Evolutionary conservation across 441 rosid species (phyloP), one percentile per base, ranked within the genome.

Genomic region (Manihot esculenta): DNA sequence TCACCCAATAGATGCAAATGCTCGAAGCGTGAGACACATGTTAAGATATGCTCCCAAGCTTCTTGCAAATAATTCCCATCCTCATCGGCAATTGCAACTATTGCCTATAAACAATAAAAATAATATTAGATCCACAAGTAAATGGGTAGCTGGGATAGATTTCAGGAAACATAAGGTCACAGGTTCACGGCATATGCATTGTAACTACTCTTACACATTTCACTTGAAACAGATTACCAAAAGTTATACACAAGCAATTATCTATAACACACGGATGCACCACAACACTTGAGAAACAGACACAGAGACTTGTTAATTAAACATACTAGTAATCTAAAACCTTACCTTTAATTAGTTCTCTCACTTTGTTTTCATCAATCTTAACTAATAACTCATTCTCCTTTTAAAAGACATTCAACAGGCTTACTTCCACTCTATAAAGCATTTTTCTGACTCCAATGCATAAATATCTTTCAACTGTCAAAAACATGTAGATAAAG

Each of bases 41-140:
- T 94, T 84, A 96, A 87, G 71, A 96, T 84, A 85, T 96, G 99
- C 81, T 96, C 99, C 99, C 99, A 96, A 64, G 99, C 99, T 78
- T 96, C 99, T 87, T 92, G 98, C 80, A 96, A 84, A 80, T 89
- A 96, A 80, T 94, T 96, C 17, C 99, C 99, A 82, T 96, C 99
- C 84, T 94, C 99, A 72, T 92, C 95, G 71, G 99, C 99, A 83
- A 96, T 88, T 49, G 89, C 82, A 72, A 96, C 89, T 79, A 96
- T 84, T 72, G 96, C 97, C 99, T 96, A 75, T 24, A 51, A 77
- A 77, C 33, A 80, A 70, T 35, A 53, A 55, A 60, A 82, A 62
- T 71, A 69, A 69, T 33, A 68, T 72, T 71, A 79, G 78, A 77
- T 10, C 73, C 65, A 70, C 9, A 54, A 20, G 44, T 23, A 42